Percentiles rank a stretch among this genome's conserved stretches.
phyloP scores from a whole-genome alignment of 306 rosid species.

The Trichosanthes cucumerina region DNA sequence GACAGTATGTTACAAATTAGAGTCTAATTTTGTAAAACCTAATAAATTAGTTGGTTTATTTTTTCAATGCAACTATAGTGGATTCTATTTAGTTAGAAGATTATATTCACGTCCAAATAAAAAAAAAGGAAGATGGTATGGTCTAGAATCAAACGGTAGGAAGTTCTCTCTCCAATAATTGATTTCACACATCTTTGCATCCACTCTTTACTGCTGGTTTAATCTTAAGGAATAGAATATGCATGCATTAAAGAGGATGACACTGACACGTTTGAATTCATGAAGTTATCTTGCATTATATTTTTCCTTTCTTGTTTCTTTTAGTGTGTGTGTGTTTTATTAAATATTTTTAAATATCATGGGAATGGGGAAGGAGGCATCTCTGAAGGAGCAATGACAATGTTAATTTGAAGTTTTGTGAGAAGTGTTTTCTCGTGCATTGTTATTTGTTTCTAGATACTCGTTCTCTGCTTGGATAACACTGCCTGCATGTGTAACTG shows the following conservation, averaged over 20 bases:
- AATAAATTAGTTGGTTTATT: background rate
- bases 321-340: background rate
- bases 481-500: conserved; percentile 14
- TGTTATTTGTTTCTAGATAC: background rate
- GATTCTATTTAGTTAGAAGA: background rate
- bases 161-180: background rate
- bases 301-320: background rate
- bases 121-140: background rate
- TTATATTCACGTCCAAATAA: background rate
- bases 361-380: background rate
- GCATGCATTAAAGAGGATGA: background rate
- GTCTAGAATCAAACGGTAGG: background rate
- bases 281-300: background rate
- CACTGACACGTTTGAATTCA: background rate
- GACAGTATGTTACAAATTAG: background rate
- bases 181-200: background rate
- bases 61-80: background rate
- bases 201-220: background rate
- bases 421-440: background rate
- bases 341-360: background rate
- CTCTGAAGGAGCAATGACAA: background rate
- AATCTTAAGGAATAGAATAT: background rate
- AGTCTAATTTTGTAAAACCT: background rate
- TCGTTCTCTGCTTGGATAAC: background rate
- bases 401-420: background rate